Conservation (phyloP, 441 rosid genomes). For the Corymbia calophylla region DNA sequence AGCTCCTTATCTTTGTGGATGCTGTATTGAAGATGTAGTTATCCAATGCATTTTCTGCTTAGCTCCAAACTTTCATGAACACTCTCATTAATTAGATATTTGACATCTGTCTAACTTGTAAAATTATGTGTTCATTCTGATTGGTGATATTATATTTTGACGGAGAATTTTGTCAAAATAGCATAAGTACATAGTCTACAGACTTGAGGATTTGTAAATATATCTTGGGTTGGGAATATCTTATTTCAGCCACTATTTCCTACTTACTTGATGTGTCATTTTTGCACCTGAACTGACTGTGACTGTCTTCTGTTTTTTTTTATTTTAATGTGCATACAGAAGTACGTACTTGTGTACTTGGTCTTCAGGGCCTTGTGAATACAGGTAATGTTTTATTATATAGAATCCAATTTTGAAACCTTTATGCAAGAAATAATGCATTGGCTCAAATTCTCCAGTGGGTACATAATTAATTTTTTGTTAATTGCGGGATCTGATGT, state of each 20-base stretch:
- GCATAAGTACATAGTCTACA: not conserved
- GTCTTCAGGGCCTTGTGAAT: slow-evolving; percentile 45
- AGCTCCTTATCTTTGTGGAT: not conserved
- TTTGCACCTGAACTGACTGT: not conserved
- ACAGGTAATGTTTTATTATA: slow-evolving; percentile 36
- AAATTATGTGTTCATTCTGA: not conserved
- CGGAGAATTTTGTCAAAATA: not conserved
- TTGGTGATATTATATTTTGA: not conserved
- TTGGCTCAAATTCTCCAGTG: not conserved
- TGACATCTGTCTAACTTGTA: not conserved
- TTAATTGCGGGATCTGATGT: not conserved
- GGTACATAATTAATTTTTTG: not conserved
- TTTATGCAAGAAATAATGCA: not conserved
- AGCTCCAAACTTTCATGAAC: not conserved
- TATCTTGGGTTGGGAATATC: not conserved
- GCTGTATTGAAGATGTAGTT: not conserved
- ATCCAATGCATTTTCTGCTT: not conserved
- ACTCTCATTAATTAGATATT: not conserved
- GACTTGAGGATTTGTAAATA: not conserved
- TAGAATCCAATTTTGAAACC: not conserved
- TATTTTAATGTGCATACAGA: slow-evolving; percentile 20
- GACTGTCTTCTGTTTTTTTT: not conserved
- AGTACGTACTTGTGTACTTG: slow-evolving; percentile 47
- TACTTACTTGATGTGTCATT: not conserved
- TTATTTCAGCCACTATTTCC: not conserved